Evolutionary conservation across 495 filamentous ascomycete genomes (phyloP).

Genomic region (Neurospora africana): DNA sequence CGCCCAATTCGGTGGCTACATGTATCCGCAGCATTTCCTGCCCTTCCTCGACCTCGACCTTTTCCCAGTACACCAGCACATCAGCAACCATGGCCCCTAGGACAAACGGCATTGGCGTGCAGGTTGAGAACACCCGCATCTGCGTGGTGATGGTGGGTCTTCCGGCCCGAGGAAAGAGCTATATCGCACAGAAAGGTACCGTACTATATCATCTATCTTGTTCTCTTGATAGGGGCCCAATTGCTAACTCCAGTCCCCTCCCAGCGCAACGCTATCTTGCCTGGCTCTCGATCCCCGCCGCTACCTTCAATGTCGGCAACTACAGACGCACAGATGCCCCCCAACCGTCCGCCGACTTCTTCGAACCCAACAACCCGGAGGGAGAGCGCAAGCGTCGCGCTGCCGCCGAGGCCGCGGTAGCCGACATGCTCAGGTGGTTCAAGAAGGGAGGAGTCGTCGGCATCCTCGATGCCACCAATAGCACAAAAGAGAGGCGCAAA

Average conservation of each 20-base stretch:
- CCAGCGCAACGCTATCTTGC: conserved; percentile 87
- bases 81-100: conserved; percentile 31
- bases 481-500: conserved; percentile 72
- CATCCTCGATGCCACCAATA: conserved; percentile 93
- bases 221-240: not conserved
- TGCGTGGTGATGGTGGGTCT: conserved; percentile 99
- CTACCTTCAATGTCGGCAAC: conserved; percentile 91
- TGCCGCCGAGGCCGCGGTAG: conserved; percentile 79
- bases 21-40: conserved; percentile 14
- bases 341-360: conserved; percentile 82
- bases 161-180: conserved; percentile 88
- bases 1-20: conserved; percentile 20
- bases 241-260: conserved; percentile 8
- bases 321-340: conserved; percentile 84
- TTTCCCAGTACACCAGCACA: conserved; percentile 2
- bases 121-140: conserved; percentile 90
- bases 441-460: conserved; percentile 65
- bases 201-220: conserved; percentile 12
- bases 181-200: conserved; percentile 92
- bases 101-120: conserved; percentile 40
- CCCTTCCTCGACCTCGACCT: conserved; percentile 1
- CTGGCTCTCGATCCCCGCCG: conserved; percentile 88
- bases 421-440: conserved; percentile 93
- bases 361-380: conserved; percentile 76
- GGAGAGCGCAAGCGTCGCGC: conserved; percentile 80